Evolutionary conservation across 805 yeast genomes (phyloP).

Genomic region (Ascoidea asiatica): DNA sequence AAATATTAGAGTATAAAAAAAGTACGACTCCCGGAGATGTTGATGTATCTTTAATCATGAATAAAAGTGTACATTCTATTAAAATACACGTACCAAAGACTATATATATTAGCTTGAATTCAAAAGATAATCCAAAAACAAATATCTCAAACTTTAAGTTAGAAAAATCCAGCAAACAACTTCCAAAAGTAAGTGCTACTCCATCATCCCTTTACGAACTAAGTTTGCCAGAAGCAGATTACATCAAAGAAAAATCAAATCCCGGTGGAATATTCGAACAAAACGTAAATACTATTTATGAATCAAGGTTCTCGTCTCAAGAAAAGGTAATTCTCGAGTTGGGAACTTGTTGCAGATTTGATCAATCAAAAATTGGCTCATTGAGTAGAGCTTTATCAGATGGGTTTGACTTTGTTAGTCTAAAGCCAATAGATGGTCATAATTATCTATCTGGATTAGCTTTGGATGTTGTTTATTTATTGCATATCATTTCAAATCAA

Average conservation of each 20-base stretch:
- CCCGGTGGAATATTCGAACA: constrained; percentile 52
- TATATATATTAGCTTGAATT: constrained; percentile 56
- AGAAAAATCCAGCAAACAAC: constrained; percentile 40
- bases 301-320: constrained; percentile 48
- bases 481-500: constrained; percentile 60
- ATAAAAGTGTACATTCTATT: constrained; percentile 61
- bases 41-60: constrained; percentile 55
- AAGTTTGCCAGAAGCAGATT: constrained; percentile 52
- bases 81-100: constrained; percentile 63
- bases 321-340: constrained; percentile 71
- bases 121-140: constrained; percentile 33
- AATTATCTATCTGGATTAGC: constrained; percentile 41
- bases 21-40: constrained; percentile 61
- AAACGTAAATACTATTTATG: constrained; percentile 59
- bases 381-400: constrained; percentile 73
- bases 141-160: constrained; percentile 37
- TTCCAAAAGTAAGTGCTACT: constrained; percentile 49
- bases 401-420: constrained; percentile 63
- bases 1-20: constrained; percentile 55
- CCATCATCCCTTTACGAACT: constrained; percentile 23
- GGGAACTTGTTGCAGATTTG: constrained; percentile 63
- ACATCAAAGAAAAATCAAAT: constrained; percentile 32
- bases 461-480: constrained; percentile 46
- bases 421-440: constrained; percentile 30
- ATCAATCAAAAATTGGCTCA: constrained; percentile 62